phyloP scores from a whole-genome alignment of 106 monocot genomes.

The Platanthera zijinensis region DNA sequence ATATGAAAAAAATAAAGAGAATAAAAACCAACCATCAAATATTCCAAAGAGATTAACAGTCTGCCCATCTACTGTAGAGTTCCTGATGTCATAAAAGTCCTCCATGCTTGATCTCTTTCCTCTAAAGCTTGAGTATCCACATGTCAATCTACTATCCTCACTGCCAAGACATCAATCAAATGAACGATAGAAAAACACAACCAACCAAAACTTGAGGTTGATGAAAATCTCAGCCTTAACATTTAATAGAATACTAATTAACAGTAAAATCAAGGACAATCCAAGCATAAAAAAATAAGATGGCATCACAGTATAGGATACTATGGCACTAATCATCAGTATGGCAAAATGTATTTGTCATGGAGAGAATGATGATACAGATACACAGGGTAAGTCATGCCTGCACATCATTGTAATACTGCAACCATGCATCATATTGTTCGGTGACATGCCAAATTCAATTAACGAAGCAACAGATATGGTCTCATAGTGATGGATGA shows the following conservation, averaged over 20 bases:
- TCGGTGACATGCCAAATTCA: neutral
- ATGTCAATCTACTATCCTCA: conserved; percentile 14
- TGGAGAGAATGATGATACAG: neutral
- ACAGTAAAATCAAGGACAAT: neutral
- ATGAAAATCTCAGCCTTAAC: neutral
- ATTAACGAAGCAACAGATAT: neutral
- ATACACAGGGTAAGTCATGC: neutral
- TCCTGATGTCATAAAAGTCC: conserved; percentile 17
- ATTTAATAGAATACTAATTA: neutral
- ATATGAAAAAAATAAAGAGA: conserved; percentile 3
- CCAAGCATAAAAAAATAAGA: neutral
- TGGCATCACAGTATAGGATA: neutral
- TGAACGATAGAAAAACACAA: neutral
- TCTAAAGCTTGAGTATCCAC: conserved; percentile 21
- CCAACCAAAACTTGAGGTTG: neutral
- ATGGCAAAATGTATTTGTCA: neutral
- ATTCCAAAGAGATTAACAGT: conserved; percentile 17
- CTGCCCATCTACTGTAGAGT: conserved; percentile 15
- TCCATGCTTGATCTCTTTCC: conserved; percentile 22
- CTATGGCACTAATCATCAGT: neutral
- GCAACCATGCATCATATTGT: neutral
- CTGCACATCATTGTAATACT: neutral
- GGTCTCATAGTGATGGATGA: too few species aligned
- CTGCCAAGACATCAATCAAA: conserved; percentile 6
- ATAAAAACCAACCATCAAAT: conserved; percentile 63